Evolutionary conservation across 75 land plant species (phyloP), one percentile per base, ranked within the genome.

Genomic region (Sequoiadendron giganteum): DNA sequence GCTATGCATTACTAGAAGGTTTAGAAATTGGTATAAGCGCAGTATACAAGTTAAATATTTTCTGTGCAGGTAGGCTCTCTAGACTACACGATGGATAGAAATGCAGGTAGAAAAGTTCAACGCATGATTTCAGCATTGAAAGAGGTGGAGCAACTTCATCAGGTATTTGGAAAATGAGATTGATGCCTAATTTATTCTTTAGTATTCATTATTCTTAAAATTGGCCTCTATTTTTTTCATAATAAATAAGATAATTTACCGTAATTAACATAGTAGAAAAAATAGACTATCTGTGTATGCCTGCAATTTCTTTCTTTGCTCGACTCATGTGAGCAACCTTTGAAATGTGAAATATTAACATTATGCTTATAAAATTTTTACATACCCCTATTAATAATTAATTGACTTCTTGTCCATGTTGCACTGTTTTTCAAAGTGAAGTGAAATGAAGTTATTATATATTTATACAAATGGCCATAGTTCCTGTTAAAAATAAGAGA

Each of bases 111-210:
- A 61, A 91, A 91, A 75, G 90, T 91, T 83, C 92, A 91, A 58
- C 91, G 90, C 54, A 91, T 90, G 85, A 90, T 91, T 56, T 70
- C 91, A 7, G 92, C 92, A n/a, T 86, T 91, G 80, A 85, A 91
- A 86, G 91, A 91, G 84, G 92, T 90, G 85, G 92, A 91, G 84
- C 92, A 90, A 75, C 90, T 91, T 87, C 92, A 91, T 48, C 92
- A 91, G 87, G 89, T 88, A 42, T 10, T 32, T 11, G 38, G 25
- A 36, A 85, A 85, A 38, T 85, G 25, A 28, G 36, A 14, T 56
- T 54, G 39, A 39, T 85, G 30, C 39, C 39, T 85, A 61, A 32
- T 38, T 85, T 8, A 3, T 34, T 47, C 30, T 52, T 6, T 16
- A 30, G 38, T 36, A 85, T 85, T 85, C 34, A 52, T 85, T 49